phyloP scores from a whole-genome alignment of 805 yeast genomes.

The Diddensiella caesifluorescens region DNA sequence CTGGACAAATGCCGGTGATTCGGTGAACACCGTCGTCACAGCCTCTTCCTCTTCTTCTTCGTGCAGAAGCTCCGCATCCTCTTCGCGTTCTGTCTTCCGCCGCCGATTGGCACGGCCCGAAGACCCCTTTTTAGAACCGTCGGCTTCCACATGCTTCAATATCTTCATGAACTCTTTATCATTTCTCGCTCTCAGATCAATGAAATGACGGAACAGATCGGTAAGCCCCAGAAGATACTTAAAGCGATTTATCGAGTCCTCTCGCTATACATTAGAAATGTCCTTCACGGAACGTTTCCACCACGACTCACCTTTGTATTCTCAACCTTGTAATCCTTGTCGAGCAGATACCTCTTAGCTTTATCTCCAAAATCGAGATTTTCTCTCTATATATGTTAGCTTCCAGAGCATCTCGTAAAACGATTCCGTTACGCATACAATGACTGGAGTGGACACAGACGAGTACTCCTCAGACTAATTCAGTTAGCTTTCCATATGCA shows the following conservation, averaged over 20 bases:
- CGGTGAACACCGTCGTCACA: constrained; percentile 64
- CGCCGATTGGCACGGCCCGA: constrained; percentile 14
- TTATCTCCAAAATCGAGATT: constrained; percentile 13
- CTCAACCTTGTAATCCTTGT: constrained; percentile 15
- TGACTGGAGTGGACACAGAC: constrained; percentile 1
- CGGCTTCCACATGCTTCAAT: constrained; percentile 30
- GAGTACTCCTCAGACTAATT: neutral
- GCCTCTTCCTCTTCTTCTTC: constrained; percentile 55
- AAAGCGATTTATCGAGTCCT: constrained; percentile 52
- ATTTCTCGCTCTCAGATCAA: constrained; percentile 69
- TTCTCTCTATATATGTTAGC: constrained; percentile 1
- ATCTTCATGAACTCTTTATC: constrained; percentile 52
- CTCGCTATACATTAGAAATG: constrained; percentile 8
- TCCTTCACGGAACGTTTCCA: neutral
- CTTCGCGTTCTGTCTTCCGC: constrained; percentile 56
- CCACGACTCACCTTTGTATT: constrained; percentile 13
- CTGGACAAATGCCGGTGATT: constrained; percentile 68
- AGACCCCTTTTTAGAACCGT: constrained; percentile 18
- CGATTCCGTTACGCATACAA: neutral
- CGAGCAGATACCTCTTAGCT: constrained; percentile 17
- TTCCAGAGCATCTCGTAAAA: neutral
- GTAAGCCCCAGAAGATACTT: constrained; percentile 74
- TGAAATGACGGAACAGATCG: constrained; percentile 79
- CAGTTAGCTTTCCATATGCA: no score
- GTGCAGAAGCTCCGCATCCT: constrained; percentile 81